Evolutionary conservation across 106 monocot species (phyloP).

Genomic region (Dioscorea zingiberensis): DNA sequence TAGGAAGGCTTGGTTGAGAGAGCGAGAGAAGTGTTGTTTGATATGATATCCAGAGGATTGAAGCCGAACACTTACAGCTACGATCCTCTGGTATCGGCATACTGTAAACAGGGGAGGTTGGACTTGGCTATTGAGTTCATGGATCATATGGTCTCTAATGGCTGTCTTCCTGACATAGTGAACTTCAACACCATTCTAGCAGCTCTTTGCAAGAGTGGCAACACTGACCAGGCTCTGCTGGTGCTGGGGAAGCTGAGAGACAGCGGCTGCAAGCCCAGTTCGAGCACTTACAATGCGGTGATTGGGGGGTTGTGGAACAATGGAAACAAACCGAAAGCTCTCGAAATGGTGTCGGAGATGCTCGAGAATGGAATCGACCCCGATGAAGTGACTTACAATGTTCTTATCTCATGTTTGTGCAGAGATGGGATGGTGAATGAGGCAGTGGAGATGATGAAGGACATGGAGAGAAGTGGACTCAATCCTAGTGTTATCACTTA

Average conservation of each 20-base stretch:
- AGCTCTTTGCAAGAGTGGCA: slow-evolving; percentile 59
- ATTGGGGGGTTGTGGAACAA: slow-evolving; percentile 56
- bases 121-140: slow-evolving; percentile 53
- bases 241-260: slow-evolving; percentile 34
- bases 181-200: slow-evolving; percentile 65
- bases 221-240: slow-evolving; percentile 30
- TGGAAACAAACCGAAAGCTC: slow-evolving; percentile 27
- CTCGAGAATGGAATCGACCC: slow-evolving; percentile 42
- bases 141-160: slow-evolving; percentile 48
- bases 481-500: slow-evolving; percentile 44
- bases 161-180: slow-evolving; percentile 59
- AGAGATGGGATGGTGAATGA: slow-evolving; percentile 68
- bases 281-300: slow-evolving; percentile 54
- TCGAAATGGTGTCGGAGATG: slow-evolving; percentile 46
- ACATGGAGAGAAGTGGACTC: slow-evolving; percentile 37
- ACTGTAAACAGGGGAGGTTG: slow-evolving; percentile 50
- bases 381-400: slow-evolving; percentile 58
- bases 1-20: slow-evolving; percentile 30
- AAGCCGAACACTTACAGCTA: slow-evolving; percentile 56
- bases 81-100: slow-evolving; percentile 49
- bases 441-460: slow-evolving; percentile 35
- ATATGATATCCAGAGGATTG: slow-evolving; percentile 41
- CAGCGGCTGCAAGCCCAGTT: slow-evolving; percentile 35
- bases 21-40: slow-evolving; percentile 45
- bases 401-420: slow-evolving; percentile 53